Evolutionary conservation across 306 rosid genomes (phyloP).

Genomic region (Herpetospermum pedunculosum): DNA sequence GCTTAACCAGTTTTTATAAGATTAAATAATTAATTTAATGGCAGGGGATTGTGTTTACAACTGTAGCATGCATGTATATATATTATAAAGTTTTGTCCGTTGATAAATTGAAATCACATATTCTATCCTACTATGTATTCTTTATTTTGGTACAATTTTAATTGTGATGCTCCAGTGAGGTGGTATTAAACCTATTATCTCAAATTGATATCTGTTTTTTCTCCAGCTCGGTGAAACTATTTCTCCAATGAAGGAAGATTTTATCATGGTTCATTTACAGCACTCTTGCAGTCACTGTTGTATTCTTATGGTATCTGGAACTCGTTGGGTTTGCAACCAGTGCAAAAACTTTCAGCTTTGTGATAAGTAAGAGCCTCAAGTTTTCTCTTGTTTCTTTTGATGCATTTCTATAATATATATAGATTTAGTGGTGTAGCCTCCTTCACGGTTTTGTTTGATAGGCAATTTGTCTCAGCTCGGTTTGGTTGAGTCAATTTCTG

Average conservation of each 20-base stretch:
- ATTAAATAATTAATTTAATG: not conserved
- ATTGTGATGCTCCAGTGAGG: not conserved
- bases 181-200: conserved; percentile 1
- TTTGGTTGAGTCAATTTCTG: not conserved
- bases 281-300: conserved; percentile 75
- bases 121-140: not conserved
- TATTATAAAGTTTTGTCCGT: not conserved
- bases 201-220: conserved; percentile 14
- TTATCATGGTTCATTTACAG: conserved; percentile 97
- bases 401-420: not conserved
- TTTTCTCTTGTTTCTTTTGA: not conserved
- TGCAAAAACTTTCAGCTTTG: conserved; percentile 94
- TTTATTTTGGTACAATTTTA: conserved; percentile 5
- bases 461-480: not conserved
- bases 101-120: not conserved
- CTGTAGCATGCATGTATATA: not conserved
- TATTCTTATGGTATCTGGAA: conserved; percentile 76
- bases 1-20: too few relatives aligned
- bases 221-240: conserved; percentile 96
- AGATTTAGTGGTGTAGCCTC: not conserved
- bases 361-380: conserved; percentile 51
- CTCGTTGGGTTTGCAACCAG: conserved; percentile 76
- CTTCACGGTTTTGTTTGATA: not conserved
- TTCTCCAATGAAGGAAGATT: conserved; percentile 95
- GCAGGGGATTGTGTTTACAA: not conserved